These are phyloP conservation scores for Jackrogersella multiformis DNA, from an alignment of 495 filamentous ascomycete species.

Conservation along the genomic window DNA sequence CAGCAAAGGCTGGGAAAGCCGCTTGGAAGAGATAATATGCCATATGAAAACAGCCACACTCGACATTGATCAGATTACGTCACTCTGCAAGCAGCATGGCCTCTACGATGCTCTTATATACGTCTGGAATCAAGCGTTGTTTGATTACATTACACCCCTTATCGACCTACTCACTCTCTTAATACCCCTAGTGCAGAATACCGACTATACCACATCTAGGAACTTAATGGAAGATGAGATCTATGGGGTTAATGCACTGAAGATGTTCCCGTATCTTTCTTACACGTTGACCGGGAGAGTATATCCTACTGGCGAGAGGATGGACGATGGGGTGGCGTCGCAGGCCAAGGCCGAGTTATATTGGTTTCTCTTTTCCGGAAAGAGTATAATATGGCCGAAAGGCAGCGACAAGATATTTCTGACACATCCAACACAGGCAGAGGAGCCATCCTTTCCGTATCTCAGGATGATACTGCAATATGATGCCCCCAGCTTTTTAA, in stretches of 20 bases:
- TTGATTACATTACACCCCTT: constrained; percentile 89
- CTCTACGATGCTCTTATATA: constrained; percentile 97
- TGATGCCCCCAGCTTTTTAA: constrained; percentile 90
- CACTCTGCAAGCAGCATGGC: constrained; percentile 86
- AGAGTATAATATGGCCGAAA: constrained; percentile 71
- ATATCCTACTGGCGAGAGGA: constrained; percentile 83
- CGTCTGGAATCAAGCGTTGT: constrained; percentile 91
- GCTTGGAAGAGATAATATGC: constrained; percentile 95
- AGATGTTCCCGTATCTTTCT: constrained; percentile 94
- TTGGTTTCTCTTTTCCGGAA: constrained; percentile 90
- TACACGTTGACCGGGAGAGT: constrained; percentile 90
- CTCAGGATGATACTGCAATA: constrained; percentile 85
- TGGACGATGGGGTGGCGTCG: constrained; percentile 72
- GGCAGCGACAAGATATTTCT: constrained; percentile 61
- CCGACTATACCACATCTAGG: constrained; percentile 53
- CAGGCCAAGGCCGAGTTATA: constrained; percentile 88
- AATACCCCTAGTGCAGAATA: constrained; percentile 64
- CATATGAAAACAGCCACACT: constrained; percentile 88
- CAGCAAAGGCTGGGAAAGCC: constrained; percentile 70
- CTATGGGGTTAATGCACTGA: constrained; percentile 74
- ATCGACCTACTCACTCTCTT: constrained; percentile 83
- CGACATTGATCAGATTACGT: constrained; percentile 92
- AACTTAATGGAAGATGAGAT: constrained; percentile 59
- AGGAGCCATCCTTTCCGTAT: constrained; percentile 80
- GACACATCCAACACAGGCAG: constrained; percentile 57